Base-by-base conservation (phyloP, 768 basidiomycete species). In the Sporobolomyces pararoseus region DNA sequence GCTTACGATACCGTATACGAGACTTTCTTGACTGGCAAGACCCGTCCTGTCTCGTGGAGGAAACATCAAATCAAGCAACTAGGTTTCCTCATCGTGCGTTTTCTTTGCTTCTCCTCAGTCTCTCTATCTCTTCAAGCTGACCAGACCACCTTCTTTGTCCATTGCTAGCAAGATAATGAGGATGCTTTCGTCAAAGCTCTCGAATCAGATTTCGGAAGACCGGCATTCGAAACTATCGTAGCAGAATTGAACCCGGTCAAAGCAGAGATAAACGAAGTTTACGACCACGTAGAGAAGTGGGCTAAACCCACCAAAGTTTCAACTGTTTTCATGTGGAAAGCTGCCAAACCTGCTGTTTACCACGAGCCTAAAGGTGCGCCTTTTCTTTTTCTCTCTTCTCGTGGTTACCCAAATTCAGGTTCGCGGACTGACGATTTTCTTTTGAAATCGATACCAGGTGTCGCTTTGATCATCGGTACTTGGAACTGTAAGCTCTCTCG, bases 31-130 rank as follows among this genome's bases (percentile, higher is more conserved):
- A 80, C 85, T 1, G 88, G 89, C 21, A 89, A 86, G 77, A 84
- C 85, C 49, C 86, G 81, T 75, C 79, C 84, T n/a, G 81, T 91
- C 64, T 83, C 82, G 17, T 89, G 83, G 76, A 83, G 91, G 75
- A 90, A 87, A 79, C 83, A 85, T 51, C 89, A 91, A 79, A 82
- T 93, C 31, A 82, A 86, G n/a, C 85, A 87, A 76, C 83, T 93
- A 17, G 86, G 83, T 4, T 63, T 66, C 51, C 34, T 77, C 31
- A 19, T 77, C 66, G 69, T 70, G 1, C 31, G 69, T 32, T 37
- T 17, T 17, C 39, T n/a, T n/a, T n/a, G 23, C 49, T 42, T 47
- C n/a, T 12, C 52, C 19, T 31, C 21, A 35, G 31, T 51, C 35
- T n/a, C 12, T 57, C 29, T 35, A 4, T 25, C 25, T 31, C 14